Conservation (phyloP, 345 rosid species). For the Gossypium australe region DNA sequence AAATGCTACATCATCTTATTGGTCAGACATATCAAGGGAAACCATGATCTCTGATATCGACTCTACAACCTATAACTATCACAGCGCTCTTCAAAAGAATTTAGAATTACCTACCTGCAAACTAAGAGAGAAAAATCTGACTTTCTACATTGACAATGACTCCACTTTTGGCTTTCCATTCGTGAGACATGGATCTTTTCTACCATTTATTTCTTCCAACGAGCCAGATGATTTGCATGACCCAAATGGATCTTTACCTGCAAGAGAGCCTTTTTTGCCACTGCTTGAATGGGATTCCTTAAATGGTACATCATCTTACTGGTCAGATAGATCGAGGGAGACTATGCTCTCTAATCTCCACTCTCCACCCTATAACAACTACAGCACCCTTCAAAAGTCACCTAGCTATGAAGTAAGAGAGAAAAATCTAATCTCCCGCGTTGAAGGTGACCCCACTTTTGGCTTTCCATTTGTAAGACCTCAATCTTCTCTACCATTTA, state of each 20-base stretch:
- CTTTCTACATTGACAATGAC: slow-evolving; percentile 20
- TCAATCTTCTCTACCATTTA: slow-evolving; percentile 26
- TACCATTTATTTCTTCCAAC: slow-evolving; percentile 19
- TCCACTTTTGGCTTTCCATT: slow-evolving; percentile 27
- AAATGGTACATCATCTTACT: slow-evolving; percentile 17
- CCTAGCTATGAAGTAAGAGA: slow-evolving; percentile 15
- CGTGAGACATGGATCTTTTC: slow-evolving; percentile 23
- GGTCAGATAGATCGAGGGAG: slow-evolving; percentile 26
- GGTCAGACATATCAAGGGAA: slow-evolving; percentile 27
- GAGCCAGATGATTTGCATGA: slow-evolving; percentile 4
- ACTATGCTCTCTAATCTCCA: slow-evolving; percentile 21
- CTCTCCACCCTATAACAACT: slow-evolving; percentile 25
- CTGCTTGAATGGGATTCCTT: slow-evolving; percentile 44
- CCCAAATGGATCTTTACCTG: slow-evolving; percentile 18
- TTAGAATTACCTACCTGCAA: slow-evolving; percentile 23
- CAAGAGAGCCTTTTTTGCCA: slow-evolving; percentile 24
- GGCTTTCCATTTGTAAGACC: slow-evolving; percentile 23
- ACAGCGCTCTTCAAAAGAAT: slow-evolving; percentile 23
- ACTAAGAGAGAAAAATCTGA: slow-evolving; percentile 12
- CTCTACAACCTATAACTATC: slow-evolving; percentile 25
- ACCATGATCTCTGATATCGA: slow-evolving; percentile 22
- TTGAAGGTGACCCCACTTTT: slow-evolving; percentile 20
- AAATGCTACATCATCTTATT: slow-evolving; percentile 22
- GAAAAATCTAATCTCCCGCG: slow-evolving; percentile 19
- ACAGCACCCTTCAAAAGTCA: slow-evolving; percentile 24